Evolutionary conservation across 805 yeast species (phyloP), one percentile per base, ranked within the genome.

Genomic region (Lipomyces mesembrius): DNA sequence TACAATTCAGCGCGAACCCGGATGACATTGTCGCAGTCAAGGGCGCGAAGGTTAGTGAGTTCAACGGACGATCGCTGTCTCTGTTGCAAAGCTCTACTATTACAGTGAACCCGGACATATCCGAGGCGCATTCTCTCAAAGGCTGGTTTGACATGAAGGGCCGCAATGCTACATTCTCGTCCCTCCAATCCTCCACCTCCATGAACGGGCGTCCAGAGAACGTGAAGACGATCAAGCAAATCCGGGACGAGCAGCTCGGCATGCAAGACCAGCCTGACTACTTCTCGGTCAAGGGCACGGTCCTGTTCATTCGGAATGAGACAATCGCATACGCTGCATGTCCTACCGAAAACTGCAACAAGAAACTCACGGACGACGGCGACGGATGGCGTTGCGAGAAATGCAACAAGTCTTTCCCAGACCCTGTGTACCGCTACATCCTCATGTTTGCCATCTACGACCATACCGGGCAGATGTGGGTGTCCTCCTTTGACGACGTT

Each of bases 141-240:
- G 98, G 98, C 6, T 95, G 99, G 99, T 95, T 87, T 75, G 97
- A 92, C 75, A 84, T 89, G 53, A 87, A 85, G 72, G 98, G 97
- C 52, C 83, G 83, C 27, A 79, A 81, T 62, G 87, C 86, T 64
- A 79, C 77, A 52, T 92, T 90, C 80, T 84, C 60, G 11, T 54
- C 68, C 11, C 78, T 91, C 75, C 87, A 85, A 74, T 62, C 65
- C 5, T 56, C 64, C 14, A 54, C 60, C 2, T 74, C 76, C 25
- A 67, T 78, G 25, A 72, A 79, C n/a, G 77, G 77, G 11, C 76
- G 82, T 20, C 82, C 87, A 53, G 78, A 80, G 60, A 85, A 85
- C 55, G 84, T 97, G 71, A 88, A 88, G 74, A 82, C 90, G 2
- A 87, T 94, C 67, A 80, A 79, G 25, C 85, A 87, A 67, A 91